Conservation (phyloP, 805 yeast species). For the Candida ponderosae region DNA sequence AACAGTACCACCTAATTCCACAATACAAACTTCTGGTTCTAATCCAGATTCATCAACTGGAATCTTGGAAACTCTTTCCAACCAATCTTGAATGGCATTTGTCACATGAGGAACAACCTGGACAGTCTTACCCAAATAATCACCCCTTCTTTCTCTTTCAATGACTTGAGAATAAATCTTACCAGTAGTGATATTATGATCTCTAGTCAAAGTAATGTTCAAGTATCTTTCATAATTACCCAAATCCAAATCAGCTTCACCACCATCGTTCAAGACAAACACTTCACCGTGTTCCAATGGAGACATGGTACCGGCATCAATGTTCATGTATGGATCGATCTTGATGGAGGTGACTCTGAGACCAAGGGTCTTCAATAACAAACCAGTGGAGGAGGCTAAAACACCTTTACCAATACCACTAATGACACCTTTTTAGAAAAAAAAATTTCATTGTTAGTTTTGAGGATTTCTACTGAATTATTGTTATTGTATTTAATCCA, state of each 20-base stretch:
- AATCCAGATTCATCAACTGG: slow-evolving; percentile 88
- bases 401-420: slow-evolving; percentile 99
- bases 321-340: slow-evolving; percentile 98
- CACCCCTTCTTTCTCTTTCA: slow-evolving; percentile 92
- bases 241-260: slow-evolving; percentile 95
- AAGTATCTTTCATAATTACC: slow-evolving; percentile 98
- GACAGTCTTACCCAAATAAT: slow-evolving; percentile 97
- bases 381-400: slow-evolving; percentile 93
- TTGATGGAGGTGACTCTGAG: slow-evolving; percentile 94
- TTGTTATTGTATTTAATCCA: too few relatives aligned
- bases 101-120: slow-evolving; percentile 99
- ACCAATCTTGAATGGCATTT: slow-evolving; percentile 97
- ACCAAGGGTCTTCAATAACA: slow-evolving; percentile 88
- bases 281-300: slow-evolving; percentile 99
- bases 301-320: slow-evolving; percentile 99
- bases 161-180: slow-evolving; percentile 92
- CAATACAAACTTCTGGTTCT: slow-evolving; percentile 93
- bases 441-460: too few relatives aligned
- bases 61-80: slow-evolving; percentile 81
- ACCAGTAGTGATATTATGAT: slow-evolving; percentile 98
- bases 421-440: slow-evolving; percentile 47
- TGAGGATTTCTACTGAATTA: too few relatives aligned
- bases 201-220: slow-evolving; percentile 84
- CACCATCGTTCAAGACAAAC: slow-evolving; percentile 96
- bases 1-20: slow-evolving; percentile 98